Evolutionary conservation across 768 basidiomycete genomes (phyloP), one percentile per base, ranked within the genome.

Genomic region (Suillus fuscotomentosus): DNA sequence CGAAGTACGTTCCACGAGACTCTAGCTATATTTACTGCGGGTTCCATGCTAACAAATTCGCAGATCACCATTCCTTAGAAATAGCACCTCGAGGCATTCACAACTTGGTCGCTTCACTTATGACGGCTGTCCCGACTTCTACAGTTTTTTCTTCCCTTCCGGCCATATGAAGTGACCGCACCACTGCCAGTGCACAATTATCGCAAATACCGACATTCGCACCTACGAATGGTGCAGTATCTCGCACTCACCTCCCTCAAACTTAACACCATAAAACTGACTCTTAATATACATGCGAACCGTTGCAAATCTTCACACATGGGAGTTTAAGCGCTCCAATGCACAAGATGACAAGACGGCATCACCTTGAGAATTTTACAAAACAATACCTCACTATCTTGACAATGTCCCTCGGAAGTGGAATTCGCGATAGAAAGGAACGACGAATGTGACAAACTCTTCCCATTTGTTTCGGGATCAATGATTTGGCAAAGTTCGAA

Each of bases 71-170:
- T 45, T 9, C 9, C 4, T 45, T n/a, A 4, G 20, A 45, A n/a
- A 45, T 45, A 45, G 43, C 9, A 3, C 20, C 42, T 43, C 20
- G 17, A 20, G 7, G 15, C 41, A 42, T 42, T 38, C 5, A 31
- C 11, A 11, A 6, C 5, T 41, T 41, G 5, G 41, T 41, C 41
- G 5, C 41, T 15, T 41, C 36, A 41, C 14, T 3, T 41, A 39
- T 34, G 70, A 48, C 27, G 63, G 60, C 27, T 74, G 73, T 54
- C 71, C 72, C 10, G 73, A 67, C 45, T 74, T 64, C 64, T 73
- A 71, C 38, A 68, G 70, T 22, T 73, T 73, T 34, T 71, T 71
- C 5, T 74, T 74, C 42, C 72, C 67, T 3, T 72, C 73, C 2
- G 68, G 71, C 48, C 59, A 67, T 6, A n/a, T 70, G 42, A 72